Percentiles rank a stretch among this genome's conserved stretches.
These are phyloP conservation scores for Boletellus sp. DNA, from an alignment of 768 basidiomycete genomes.

Conservation along the genomic window DNA sequence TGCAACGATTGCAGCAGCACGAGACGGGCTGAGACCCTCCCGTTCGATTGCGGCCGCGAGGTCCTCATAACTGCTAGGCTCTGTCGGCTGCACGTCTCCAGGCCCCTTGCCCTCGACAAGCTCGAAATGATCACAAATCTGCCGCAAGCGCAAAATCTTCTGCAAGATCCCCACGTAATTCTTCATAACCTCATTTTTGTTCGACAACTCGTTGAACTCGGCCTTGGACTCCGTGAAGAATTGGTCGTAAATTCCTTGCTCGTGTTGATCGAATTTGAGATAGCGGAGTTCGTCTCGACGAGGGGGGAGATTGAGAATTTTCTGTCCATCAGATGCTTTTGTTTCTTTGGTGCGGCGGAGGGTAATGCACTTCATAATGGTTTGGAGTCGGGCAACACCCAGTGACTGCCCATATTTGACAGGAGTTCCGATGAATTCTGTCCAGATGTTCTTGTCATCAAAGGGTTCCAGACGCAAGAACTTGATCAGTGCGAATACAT, in stretches of 20 bases:
- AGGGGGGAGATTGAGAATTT: constrained; percentile 83
- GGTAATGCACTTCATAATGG: constrained; percentile 95
- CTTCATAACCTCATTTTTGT: constrained; percentile 94
- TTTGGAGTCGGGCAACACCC: constrained; percentile 90
- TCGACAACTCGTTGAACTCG: constrained; percentile 82
- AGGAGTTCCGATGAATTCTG: constrained; percentile 86
- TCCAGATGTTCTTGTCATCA: constrained; percentile 92
- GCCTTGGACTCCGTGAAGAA: constrained; percentile 90
- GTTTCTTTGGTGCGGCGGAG: constrained; percentile 95
- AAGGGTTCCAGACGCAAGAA: constrained; percentile 90
- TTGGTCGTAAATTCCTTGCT: constrained; percentile 81
- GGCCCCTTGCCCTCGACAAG: constrained; percentile 71
- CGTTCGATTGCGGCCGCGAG: constrained; percentile 68
- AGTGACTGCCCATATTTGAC: constrained; percentile 89
- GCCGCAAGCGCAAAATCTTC: constrained; percentile 91
- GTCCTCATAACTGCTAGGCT: constrained; percentile 66
- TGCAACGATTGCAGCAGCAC: constrained; percentile 82
- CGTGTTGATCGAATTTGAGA: constrained; percentile 78
- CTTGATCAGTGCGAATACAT: constrained; percentile 95
- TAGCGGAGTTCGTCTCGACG: constrained; percentile 85
- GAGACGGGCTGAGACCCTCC: constrained; percentile 71
- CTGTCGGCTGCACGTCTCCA: constrained; percentile 44
- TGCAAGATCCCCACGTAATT: constrained; percentile 97
- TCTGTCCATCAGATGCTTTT: constrained; percentile 72
- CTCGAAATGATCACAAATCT: constrained; percentile 96